Conservation (phyloP, 75 land plant genomes). For the Adiantum capillusveneris region DNA sequence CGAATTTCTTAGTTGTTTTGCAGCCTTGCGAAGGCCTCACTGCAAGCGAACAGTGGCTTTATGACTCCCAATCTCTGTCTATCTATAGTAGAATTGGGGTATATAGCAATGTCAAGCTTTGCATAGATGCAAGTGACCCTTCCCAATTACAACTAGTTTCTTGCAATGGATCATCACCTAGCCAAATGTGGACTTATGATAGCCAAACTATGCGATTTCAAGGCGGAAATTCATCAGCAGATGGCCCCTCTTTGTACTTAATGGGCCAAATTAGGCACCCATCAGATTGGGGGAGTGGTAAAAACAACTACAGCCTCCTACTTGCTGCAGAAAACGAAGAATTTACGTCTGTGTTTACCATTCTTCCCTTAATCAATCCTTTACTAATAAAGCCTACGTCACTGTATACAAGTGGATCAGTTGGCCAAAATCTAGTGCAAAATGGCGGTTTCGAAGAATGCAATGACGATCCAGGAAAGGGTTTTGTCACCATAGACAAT, state of each 20-base stretch:
- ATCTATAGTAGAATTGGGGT: not conserved
- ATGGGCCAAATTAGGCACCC: not conserved
- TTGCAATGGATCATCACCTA: not conserved
- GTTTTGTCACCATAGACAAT: not conserved
- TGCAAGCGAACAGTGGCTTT: not conserved
- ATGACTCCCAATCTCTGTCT: not conserved
- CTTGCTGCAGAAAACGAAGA: not conserved
- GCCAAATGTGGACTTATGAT: not conserved
- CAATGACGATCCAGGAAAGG: not conserved
- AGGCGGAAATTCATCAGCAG: not conserved
- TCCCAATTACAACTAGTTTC: not conserved
- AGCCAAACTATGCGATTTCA: not conserved
- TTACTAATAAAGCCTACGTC: not conserved
- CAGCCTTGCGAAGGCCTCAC: not conserved
- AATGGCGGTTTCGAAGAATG: constrained; percentile 7
- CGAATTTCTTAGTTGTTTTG: not conserved
- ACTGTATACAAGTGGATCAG: not conserved
- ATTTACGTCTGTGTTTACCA: not conserved
- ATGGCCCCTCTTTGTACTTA: not conserved
- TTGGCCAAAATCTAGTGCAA: not conserved
- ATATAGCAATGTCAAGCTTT: not conserved
- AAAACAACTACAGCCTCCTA: not conserved
- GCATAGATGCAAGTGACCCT: not conserved
- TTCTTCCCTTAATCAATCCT: not conserved
- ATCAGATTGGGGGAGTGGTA: constrained; percentile 1